phyloP scores from a whole-genome alignment of 441 rosid species.

The Viola pubescens region DNA sequence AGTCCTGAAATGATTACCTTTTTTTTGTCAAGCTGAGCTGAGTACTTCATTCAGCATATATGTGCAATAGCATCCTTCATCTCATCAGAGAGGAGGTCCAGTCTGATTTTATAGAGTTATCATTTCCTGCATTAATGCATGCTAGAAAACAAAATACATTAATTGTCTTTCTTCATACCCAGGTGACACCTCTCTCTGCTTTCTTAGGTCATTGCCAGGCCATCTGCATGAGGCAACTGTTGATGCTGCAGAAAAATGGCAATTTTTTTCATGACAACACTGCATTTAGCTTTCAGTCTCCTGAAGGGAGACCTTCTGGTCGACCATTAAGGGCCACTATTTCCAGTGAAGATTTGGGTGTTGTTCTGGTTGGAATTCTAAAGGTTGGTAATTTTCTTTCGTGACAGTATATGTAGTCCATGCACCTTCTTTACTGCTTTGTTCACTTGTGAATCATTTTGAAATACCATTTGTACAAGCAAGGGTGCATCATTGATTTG shows the following conservation, averaged over 20 bases:
- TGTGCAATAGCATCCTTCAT: constrained; percentile 7
- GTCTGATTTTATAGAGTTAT: background rate
- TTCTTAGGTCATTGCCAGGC: constrained; percentile 50
- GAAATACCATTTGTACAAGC: background rate
- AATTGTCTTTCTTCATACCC: constrained; percentile 17
- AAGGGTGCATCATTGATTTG: too few relatives aligned
- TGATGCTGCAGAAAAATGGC: constrained; percentile 23
- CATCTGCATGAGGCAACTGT: constrained; percentile 30
- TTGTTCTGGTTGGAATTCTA: constrained; percentile 60
- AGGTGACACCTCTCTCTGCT: constrained; percentile 72
- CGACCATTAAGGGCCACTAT: constrained; percentile 44
- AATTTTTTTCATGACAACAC: constrained; percentile 14
- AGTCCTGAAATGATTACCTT: constrained; percentile 16
- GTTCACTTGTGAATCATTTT: background rate
- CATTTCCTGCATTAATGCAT: background rate
- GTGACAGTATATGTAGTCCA: background rate
- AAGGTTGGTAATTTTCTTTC: constrained; percentile 43
- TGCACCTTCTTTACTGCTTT: constrained; percentile 4
- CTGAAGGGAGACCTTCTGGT: constrained; percentile 26
- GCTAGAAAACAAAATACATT: constrained; percentile 7
- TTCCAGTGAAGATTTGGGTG: constrained; percentile 44
- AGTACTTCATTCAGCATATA: background rate
- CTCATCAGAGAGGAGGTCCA: background rate
- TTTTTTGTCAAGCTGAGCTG: background rate
- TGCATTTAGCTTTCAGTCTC: constrained; percentile 18